Evolutionary conservation across 306 rosid genomes (phyloP).

Genomic region (Canavalia ensiformis): DNA sequence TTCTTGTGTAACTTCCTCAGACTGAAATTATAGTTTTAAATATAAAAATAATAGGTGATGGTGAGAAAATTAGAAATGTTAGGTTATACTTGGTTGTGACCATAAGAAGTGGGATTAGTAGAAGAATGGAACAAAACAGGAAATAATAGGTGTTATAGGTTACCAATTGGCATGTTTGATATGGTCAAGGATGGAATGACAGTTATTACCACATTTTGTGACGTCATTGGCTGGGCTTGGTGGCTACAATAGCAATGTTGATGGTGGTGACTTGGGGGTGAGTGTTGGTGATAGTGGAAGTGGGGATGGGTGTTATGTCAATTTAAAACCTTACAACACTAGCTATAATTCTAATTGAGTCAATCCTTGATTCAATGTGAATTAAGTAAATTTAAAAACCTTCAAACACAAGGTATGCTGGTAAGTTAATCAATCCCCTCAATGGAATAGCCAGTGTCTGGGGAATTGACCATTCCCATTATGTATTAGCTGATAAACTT

Average conservation of each 20-base stretch:
- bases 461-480: not conserved
- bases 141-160: not conserved
- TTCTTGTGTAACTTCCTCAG: slow-evolving; percentile 22
- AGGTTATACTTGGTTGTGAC: not conserved
- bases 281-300: not conserved
- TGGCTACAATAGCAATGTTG: not conserved
- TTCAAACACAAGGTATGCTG: not conserved
- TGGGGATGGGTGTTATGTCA: not conserved
- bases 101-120: not conserved
- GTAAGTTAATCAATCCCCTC: not conserved
- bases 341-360: not conserved
- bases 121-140: slow-evolving; percentile 5
- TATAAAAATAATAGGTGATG: not conserved
- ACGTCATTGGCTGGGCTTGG: not conserved
- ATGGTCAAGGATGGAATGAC: not conserved
- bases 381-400: not conserved
- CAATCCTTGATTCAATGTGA: not conserved
- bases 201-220: not conserved
- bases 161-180: not conserved
- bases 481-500: not conserved
- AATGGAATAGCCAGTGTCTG: not conserved
- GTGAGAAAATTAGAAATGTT: slow-evolving; percentile 7
- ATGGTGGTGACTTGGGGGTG: not conserved
- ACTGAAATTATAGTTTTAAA: slow-evolving; percentile 2
- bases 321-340: not conserved